Evolutionary conservation across 164 flowering plant species (phyloP), one percentile per base, ranked within the genome.

Genomic region (Aristolochia fimbriata): DNA sequence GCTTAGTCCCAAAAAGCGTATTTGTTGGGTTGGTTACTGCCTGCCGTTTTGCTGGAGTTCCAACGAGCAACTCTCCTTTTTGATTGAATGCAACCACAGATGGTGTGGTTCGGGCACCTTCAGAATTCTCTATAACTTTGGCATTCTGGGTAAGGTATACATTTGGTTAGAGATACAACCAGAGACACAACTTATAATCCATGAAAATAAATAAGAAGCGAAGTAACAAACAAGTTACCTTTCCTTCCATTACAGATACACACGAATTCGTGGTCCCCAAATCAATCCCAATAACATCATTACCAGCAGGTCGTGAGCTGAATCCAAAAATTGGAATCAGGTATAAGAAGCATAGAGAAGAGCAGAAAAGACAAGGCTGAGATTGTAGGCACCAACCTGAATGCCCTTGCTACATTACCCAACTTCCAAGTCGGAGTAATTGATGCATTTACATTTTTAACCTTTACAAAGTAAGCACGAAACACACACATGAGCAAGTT

Each of bases 201-300:
- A 15, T 23, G 21, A 7, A 30, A 33, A 33, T 9, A 30, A 57
- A 15, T 27, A 21, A 30, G 12, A 30, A 30, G 33, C n/a, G 17
- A 4, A 15, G 2, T 27, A 30, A 51, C 19, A 24, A 15, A 3
- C 43, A 30, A 1, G 43, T 53, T 48, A 84, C 94, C 85, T 87
- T 87, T 41, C 94, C 94, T 65, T 87, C 94, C 88, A 87, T 87
- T 17, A 87, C 80, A 11, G 94, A 60, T 60, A 84, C 94, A 70
- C 94, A 87, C 1, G 91, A 84, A 62, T 87, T 87, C 23, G 94
- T 84, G 14, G 94, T 87, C 63, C 94, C 94, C 85, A 87, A 76
- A 60, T 87, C 91, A 68, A 87, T 84, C 49, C 94, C 94, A 67
- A 87, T 81, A 20, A 87, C 78, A 60, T 87, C 94, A 76, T 71